Conservation (phyloP, 1,139 yeast species). For the Lodderomyces pseudojiufengensis region DNA sequence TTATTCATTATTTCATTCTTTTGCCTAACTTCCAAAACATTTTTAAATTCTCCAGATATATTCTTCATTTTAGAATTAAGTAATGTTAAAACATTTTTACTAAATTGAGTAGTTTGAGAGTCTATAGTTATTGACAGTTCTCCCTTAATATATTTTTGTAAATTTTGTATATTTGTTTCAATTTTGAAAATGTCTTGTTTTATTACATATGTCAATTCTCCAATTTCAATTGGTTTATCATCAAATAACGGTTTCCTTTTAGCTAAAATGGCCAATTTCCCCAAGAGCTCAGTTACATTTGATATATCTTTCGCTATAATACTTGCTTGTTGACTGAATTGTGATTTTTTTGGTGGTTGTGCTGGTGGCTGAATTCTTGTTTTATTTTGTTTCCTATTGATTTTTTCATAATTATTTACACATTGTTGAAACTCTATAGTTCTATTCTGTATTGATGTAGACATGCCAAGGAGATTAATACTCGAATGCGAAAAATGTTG, state of each 20-base stretch:
- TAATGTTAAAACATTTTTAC: constrained; percentile 81
- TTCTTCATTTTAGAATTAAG: constrained; percentile 87
- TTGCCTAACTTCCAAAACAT: constrained; percentile 83
- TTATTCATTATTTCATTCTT: constrained; percentile 78
- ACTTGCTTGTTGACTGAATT: constrained; percentile 79
- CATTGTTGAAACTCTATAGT: constrained; percentile 86
- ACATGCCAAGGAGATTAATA: constrained; percentile 18
- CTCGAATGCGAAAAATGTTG: too few species aligned
- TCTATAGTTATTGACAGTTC: constrained; percentile 46
- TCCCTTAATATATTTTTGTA: constrained; percentile 55
- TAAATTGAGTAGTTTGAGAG: constrained; percentile 64
- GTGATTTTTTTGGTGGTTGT: constrained; percentile 42
- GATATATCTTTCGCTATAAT: constrained; percentile 85
- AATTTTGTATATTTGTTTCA: constrained; percentile 68
- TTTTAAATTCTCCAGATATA: constrained; percentile 87
- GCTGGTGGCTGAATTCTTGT: constrained; percentile 7
- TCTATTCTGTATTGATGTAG: constrained; percentile 59
- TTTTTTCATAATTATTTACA: constrained; percentile 64
- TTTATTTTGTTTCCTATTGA: constrained; percentile 37
- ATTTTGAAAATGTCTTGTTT: constrained; percentile 89
- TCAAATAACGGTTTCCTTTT: constrained; percentile 90
- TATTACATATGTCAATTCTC: constrained; percentile 86
- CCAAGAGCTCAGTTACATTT: constrained; percentile 78
- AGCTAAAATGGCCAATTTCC: constrained; percentile 79
- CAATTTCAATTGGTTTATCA: constrained; percentile 90